Evolutionary conservation across 2,329 filamentous ascomycete species (phyloP).

Genomic region (Eutypella sp.): DNA sequence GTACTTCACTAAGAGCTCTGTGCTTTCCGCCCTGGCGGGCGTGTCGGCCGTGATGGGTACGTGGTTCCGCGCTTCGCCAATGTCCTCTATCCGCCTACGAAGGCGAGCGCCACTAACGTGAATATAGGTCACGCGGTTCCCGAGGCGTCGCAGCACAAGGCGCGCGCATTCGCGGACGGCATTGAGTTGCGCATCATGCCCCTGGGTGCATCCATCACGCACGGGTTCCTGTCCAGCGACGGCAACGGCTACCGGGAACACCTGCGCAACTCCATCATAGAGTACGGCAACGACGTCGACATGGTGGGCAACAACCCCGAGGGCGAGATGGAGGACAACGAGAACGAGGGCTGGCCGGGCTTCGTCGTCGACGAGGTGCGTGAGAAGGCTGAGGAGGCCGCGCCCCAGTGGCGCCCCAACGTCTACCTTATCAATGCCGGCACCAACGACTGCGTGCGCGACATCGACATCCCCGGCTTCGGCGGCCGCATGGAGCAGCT

Average conservation of each 20-base stretch:
- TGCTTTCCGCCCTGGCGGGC: neutral
- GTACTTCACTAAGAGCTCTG: neutral
- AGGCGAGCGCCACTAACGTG: neutral
- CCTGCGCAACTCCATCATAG: slow-evolving; percentile 29
- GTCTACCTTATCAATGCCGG: slow-evolving; percentile 34
- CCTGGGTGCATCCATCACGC: slow-evolving; percentile 34
- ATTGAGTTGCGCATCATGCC: slow-evolving; percentile 30
- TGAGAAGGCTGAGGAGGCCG: slow-evolving; percentile 22
- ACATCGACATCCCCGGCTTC: slow-evolving; percentile 23
- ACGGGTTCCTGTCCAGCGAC: slow-evolving; percentile 26
- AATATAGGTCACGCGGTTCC: neutral
- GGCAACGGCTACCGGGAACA: slow-evolving; percentile 32
- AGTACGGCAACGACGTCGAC: slow-evolving; percentile 25
- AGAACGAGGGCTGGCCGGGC: slow-evolving; percentile 33
- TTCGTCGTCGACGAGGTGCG: slow-evolving; percentile 29
- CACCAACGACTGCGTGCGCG: slow-evolving; percentile 34
- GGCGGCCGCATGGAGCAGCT: slow-evolving; percentile 23
- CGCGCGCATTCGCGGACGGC: slow-evolving; percentile 16
- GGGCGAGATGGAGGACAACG: slow-evolving; percentile 32
- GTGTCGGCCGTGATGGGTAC: neutral
- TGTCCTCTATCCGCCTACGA: neutral
- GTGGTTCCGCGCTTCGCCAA: neutral
- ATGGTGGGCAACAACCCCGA: slow-evolving; percentile 32
- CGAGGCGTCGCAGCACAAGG: neutral
- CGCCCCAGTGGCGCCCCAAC: slow-evolving; percentile 28